Base-by-base conservation (phyloP, 1,284 basidiomycete genomes). In the Singerocomus inundabilis region DNA sequence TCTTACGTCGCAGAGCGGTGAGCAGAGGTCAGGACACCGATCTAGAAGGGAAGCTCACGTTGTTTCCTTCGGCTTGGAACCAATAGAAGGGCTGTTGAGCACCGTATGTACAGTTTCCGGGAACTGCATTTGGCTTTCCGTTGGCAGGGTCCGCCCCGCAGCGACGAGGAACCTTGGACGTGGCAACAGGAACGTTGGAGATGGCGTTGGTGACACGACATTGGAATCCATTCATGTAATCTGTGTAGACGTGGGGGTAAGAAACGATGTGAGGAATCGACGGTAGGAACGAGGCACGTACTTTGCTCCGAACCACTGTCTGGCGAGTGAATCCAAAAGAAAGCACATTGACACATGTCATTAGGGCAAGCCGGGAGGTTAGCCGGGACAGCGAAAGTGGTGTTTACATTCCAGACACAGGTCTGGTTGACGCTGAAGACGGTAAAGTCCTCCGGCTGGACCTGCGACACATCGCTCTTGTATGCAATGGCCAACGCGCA, bases 181-280 rank as follows among this genome's bases (percentile, higher is more conserved):
- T 72, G 5, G 80, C 80, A 25, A 87, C 62, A 0, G 76, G 66
- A 2, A 77, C 72, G 7, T 58, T 72, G n/a, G 81, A 80, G 6
- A 71, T 77, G 0, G 81, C 70, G 39, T 76, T 75, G 1, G 80
- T 79, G 38, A 90, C 71, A 41, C 79, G 76, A 72, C 88, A 91
- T 57, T 81, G 79, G 76, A 89, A 90, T 24, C 81, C 81, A 44
- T 78, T 85, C 82, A 88, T 86, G 71, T 86, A 90, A 56, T 79
- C 80, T 82, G 53, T 0, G 21, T 6, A n/a, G 24, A 30, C 0
- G 8, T 48, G n/a, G n/a, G 28, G 40, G 34, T 46, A 18, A 44
- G 30, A 34, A 25, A 2, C 21, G 0, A 30, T 3, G n/a, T 10
- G 28, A 46, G 32, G 28, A 12, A n/a, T 29, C 28, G 29, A 4